Evolutionary conservation across 805 yeast species (phyloP).

Genomic region (Wickerhamiella slavikovae): DNA sequence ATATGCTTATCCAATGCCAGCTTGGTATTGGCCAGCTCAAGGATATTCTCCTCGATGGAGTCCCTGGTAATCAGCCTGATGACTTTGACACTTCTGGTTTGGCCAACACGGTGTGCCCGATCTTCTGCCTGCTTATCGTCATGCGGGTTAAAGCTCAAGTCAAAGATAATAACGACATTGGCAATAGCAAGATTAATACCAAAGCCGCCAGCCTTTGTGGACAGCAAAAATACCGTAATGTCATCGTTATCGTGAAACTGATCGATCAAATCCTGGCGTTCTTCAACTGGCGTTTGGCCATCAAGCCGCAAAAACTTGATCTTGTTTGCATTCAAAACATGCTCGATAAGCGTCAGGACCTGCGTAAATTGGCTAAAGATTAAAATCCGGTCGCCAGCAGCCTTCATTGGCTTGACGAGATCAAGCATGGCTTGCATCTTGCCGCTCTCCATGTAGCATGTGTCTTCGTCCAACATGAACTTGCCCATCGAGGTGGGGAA

Average conservation of each 20-base stretch:
- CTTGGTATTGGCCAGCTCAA: conserved; percentile 72
- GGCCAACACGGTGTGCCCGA: conserved; percentile 95
- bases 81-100: conserved; percentile 64
- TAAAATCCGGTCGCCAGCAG: conserved; percentile 42
- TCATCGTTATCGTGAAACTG: conserved; percentile 61
- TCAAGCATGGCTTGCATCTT: conserved; percentile 40
- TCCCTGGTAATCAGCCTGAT: conserved; percentile 48
- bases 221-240: conserved; percentile 69
- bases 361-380: conserved; percentile 87
- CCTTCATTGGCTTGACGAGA: conserved; percentile 36
- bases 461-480: conserved; percentile 31
- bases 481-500: conserved; percentile 43
- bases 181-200: conserved; percentile 96
- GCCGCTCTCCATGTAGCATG: conserved; percentile 50
- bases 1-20: conserved; percentile 53
- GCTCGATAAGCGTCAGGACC: conserved; percentile 71
- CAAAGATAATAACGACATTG: conserved; percentile 75
- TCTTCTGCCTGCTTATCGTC: conserved; percentile 98
- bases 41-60: conserved; percentile 78
- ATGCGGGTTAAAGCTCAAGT: conserved; percentile 92
- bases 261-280: conserved; percentile 82
- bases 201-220: conserved; percentile 97
- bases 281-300: conserved; percentile 86
- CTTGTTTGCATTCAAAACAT: conserved; percentile 38
- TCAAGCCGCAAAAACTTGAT: conserved; percentile 70